Percentiles rank a stretch among this genome's conserved stretches.
phyloP scores from a whole-genome alignment of 2,329 filamentous ascomycete species.

The Fusarium sp. region DNA sequence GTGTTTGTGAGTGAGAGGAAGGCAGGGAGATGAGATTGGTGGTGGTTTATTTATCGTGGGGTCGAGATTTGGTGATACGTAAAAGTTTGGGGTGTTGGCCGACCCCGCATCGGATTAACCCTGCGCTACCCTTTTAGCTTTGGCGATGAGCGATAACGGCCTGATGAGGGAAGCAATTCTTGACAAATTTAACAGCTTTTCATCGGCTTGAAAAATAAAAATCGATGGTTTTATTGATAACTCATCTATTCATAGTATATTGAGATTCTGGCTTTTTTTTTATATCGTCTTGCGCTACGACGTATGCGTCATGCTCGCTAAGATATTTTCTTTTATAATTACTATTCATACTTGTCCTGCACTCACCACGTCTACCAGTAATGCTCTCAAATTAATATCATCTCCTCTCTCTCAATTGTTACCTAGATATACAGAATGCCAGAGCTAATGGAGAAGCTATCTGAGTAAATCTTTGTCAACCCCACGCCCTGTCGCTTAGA shows the following conservation, averaged over 20 bases:
- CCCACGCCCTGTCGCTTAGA: neutral
- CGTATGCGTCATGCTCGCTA: fast-evolving
- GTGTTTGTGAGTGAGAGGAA: neutral
- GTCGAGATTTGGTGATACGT: conserved; percentile 15
- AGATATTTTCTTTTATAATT: too few species aligned
- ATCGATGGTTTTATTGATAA: fast-evolving
- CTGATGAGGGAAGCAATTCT: neutral
- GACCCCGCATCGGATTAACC: conserved; percentile 37
- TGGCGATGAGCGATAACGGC: conserved; percentile 22
- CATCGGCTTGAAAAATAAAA: neutral
- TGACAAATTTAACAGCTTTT: neutral
- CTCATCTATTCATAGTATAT: too few species aligned
- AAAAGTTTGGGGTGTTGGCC: conserved; percentile 25
- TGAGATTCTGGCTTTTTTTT: fast-evolving
- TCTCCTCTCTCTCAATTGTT: neutral
- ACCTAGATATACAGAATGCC: fast-evolving
- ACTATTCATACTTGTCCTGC: fast-evolving
- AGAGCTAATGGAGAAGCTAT: neutral
- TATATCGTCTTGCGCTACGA: neutral
- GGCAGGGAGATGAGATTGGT: neutral
- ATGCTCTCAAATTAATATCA: too few species aligned
- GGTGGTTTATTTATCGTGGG: conserved; percentile 15
- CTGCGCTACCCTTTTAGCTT: conserved; percentile 23
- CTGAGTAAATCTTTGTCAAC: neutral
- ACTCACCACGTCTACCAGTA: neutral